Percentiles rank a stretch among this genome's conserved stretches.
phyloP scores from a whole-genome alignment of 75 land plant species.

The Pseudotsuga menziesii region DNA sequence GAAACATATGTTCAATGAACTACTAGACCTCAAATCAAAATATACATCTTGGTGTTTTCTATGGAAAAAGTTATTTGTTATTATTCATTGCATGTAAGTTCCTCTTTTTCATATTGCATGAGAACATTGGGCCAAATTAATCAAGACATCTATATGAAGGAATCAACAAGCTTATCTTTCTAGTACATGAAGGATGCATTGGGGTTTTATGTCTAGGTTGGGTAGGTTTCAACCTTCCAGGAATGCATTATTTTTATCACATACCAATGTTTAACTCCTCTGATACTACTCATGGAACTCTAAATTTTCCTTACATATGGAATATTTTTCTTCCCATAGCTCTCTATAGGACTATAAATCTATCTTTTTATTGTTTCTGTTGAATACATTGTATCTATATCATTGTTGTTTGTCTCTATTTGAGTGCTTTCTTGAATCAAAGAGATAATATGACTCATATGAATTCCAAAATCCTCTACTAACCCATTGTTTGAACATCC shows the following conservation, averaged over 20 bases:
- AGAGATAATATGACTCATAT: constrained; percentile 1
- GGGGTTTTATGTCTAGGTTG: constrained; percentile 27
- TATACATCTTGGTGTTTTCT: constrained; percentile 53
- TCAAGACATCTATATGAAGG: constrained; percentile 51
- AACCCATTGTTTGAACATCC: constrained; percentile 3
- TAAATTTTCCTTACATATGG: constrained; percentile 55
- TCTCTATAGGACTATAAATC: constrained; percentile 53
- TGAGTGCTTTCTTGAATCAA: constrained; percentile 9
- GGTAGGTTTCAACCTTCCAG: constrained; percentile 19
- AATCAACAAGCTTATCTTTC: constrained; percentile 7
- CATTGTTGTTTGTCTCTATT: constrained; percentile 34
- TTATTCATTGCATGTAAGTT: constrained; percentile 22
- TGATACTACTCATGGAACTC: constrained; percentile 49
- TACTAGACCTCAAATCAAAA: constrained; percentile 16
- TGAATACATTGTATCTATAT: constrained; percentile 69
- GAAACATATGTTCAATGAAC: too few relatives aligned
- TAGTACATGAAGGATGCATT: constrained; percentile 38
- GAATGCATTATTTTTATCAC: constrained; percentile 20
- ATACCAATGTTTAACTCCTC: constrained; percentile 27
- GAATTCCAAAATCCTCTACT: background rate
- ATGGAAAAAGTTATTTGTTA: constrained; percentile 29
- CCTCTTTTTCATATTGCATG: constrained; percentile 72
- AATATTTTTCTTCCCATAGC: constrained; percentile 9
- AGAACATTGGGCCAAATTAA: constrained; percentile 61
- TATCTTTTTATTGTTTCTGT: constrained; percentile 77